Evolutionary conservation across 164 flowering plant species (phyloP).

Genomic region (Pachysandra terminalis): DNA sequence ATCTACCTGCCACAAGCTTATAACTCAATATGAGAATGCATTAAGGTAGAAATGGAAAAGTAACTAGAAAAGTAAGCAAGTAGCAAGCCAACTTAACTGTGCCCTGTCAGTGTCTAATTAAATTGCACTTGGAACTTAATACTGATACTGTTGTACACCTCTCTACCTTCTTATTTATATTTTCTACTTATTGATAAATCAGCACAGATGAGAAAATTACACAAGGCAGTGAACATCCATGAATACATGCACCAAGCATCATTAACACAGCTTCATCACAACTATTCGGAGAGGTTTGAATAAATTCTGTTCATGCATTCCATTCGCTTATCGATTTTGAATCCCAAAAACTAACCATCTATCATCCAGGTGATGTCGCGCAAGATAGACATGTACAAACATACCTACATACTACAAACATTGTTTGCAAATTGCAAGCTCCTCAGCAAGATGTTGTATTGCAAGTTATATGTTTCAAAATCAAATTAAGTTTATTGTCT

Average conservation of each 20-base stretch:
- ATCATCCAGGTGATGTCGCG: no score
- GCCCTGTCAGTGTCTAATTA: background rate
- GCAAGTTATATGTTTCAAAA: background rate
- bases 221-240: background rate
- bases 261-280: no score
- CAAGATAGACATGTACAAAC: background rate
- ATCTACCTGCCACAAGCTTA: slow-evolving; percentile 63
- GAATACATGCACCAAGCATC: no score
- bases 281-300: no score
- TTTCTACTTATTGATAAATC: background rate
- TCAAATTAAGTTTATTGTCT: background rate
- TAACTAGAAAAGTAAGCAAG: background rate
- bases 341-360: background rate
- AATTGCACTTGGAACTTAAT: background rate
- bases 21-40: slow-evolving; percentile 27
- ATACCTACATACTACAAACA: background rate
- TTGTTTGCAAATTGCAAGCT: background rate
- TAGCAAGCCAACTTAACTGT: background rate
- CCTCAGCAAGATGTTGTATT: background rate
- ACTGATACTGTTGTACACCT: background rate
- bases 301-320: no score
- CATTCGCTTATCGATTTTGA: background rate
- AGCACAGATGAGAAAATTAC: background rate
- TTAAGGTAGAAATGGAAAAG: background rate
- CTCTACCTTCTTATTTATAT: background rate